Evolutionary conservation across 495 filamentous ascomycete genomes (phyloP).

Genomic region (Cercophora samala): DNA sequence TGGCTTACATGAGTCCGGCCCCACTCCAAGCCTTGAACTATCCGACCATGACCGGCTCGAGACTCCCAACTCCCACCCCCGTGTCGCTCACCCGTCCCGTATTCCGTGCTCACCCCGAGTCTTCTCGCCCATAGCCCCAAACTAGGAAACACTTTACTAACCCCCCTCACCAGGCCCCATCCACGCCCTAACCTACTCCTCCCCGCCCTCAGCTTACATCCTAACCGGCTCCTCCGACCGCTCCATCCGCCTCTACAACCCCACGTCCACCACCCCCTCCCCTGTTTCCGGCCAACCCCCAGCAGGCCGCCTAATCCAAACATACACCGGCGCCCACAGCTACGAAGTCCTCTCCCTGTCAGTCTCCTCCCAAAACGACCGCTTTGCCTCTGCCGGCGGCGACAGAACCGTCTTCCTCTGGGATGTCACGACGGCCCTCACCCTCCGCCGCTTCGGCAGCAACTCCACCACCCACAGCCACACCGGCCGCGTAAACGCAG

Average conservation of each 20-base stretch:
- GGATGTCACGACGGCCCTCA: slow-evolving; percentile 80
- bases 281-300: slow-evolving; percentile 39
- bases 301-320: slow-evolving; percentile 63
- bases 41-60: not conserved
- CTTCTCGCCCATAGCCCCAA: not conserved
- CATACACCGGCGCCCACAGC: slow-evolving; percentile 77
- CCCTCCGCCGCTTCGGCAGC: slow-evolving; percentile 65
- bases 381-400: slow-evolving; percentile 78
- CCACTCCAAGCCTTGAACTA: not conserved
- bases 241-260: slow-evolving; percentile 75
- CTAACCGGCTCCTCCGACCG: slow-evolving; percentile 86
- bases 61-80: not conserved
- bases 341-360: slow-evolving; percentile 82
- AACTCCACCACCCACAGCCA: slow-evolving; percentile 54
- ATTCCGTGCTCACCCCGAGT: not conserved
- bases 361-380: slow-evolving; percentile 71
- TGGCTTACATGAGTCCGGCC: not conserved
- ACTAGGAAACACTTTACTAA: slow-evolving; percentile 19
- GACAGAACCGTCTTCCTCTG: slow-evolving; percentile 88
- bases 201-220: slow-evolving; percentile 68
- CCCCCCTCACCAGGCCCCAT: slow-evolving; percentile 56
- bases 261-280: slow-evolving; percentile 44
- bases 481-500: slow-evolving; percentile 67
- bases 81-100: not conserved
- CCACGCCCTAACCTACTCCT: slow-evolving; percentile 69